phyloP scores from a whole-genome alignment of 2,329 filamentous ascomycete genomes.

The Colletotrichum somersetense region DNA sequence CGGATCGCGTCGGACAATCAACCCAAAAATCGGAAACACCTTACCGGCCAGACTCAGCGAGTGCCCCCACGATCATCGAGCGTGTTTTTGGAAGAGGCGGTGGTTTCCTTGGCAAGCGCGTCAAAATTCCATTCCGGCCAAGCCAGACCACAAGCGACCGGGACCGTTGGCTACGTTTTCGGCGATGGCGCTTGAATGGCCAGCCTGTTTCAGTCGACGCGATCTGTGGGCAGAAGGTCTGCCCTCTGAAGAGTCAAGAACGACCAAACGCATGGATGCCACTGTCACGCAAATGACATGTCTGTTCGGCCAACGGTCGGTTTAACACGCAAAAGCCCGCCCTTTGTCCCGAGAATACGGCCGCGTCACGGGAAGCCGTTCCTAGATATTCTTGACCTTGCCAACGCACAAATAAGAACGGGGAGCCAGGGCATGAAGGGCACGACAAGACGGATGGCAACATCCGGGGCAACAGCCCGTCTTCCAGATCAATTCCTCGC shows the following conservation, averaged over 20 bases:
- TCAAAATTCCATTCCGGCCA: not conserved
- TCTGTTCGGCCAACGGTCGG: constrained; percentile 35
- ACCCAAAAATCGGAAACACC: not conserved
- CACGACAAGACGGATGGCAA: constrained; percentile 25
- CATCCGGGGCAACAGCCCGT: constrained; percentile 7
- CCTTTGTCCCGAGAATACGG: constrained; percentile 36
- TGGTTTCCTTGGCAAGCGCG: not conserved
- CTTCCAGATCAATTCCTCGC: constrained; percentile 9
- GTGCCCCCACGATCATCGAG: not conserved
- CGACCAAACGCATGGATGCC: too few species aligned
- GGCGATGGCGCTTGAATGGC: not conserved
- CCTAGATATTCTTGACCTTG: not conserved
- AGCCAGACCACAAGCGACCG: too few species aligned
- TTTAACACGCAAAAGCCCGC: constrained; percentile 34
- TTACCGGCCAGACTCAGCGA: not conserved
- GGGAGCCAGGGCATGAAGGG: constrained; percentile 8
- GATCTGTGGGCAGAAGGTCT: not conserved
- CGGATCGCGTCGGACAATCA: not conserved
- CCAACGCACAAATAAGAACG: not conserved
- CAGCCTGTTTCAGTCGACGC: not conserved
- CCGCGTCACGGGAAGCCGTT: constrained; percentile 15
- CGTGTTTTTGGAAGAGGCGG: not conserved
- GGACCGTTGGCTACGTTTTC: not conserved
- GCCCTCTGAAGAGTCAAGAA: too few species aligned
- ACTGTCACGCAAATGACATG: not conserved